Evolutionary conservation across 495 filamentous ascomycete genomes (phyloP).

Genomic region (Lasiosphaeria miniovina): DNA sequence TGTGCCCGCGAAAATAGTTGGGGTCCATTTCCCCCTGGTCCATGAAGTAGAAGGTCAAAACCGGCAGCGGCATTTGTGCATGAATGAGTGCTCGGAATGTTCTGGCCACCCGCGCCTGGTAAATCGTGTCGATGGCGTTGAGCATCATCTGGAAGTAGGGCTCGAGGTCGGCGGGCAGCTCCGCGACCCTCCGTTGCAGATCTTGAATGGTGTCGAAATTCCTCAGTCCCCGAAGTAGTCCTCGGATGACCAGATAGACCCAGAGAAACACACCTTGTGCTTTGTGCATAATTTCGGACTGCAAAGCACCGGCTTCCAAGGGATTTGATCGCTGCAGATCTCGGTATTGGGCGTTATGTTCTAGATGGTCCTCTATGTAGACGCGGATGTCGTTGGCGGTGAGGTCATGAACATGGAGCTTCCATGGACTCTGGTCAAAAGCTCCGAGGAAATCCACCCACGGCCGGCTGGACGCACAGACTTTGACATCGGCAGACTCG

Average conservation of each 20-base stretch:
- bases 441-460: not conserved
- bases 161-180: not conserved
- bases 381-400: conserved; percentile 28
- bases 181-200: not conserved
- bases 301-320: no score
- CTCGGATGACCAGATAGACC: not conserved
- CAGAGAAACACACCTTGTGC: not conserved
- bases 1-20: no score
- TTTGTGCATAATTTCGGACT: not conserved
- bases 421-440: not conserved
- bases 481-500: not conserved
- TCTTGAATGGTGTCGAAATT: not conserved
- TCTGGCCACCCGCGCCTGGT: not conserved
- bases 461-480: conserved; percentile 1
- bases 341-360: not conserved
- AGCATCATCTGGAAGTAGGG: not conserved
- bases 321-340: not conserved
- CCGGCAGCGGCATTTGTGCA: no score
- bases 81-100: no score
- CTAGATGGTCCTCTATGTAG: not conserved
- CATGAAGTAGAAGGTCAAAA: no score
- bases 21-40: no score
- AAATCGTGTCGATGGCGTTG: not conserved
- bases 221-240: not conserved
- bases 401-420: conserved; percentile 22